Conservation (phyloP, 2,329 filamentous ascomycete species). For the Trichothecium roseum region DNA sequence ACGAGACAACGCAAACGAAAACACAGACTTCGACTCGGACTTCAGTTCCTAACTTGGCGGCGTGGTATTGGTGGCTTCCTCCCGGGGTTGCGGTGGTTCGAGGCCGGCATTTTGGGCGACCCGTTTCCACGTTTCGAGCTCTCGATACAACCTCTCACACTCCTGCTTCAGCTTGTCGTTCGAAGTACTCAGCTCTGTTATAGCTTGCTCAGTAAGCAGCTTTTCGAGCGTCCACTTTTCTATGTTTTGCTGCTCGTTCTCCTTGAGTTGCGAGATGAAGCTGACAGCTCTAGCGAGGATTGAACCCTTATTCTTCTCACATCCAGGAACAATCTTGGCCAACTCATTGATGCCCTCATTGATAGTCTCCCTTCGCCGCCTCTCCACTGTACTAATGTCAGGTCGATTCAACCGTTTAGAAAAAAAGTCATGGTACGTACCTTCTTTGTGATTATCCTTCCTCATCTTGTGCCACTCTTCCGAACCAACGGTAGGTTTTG, state of each 20-base stretch:
- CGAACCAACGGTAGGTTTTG: conserved; percentile 85
- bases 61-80: conserved; percentile 16
- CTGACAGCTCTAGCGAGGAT: conserved; percentile 88
- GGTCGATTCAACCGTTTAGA: conserved; percentile 1
- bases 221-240: conserved; percentile 93
- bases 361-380: conserved; percentile 91
- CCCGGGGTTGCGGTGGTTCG: conserved; percentile 28
- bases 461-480: conserved; percentile 97
- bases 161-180: conserved; percentile 82
- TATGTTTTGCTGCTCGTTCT: conserved; percentile 88
- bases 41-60: not conserved
- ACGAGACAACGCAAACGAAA: too few relatives aligned
- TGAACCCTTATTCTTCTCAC: conserved; percentile 98
- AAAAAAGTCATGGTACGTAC: conserved; percentile 35
- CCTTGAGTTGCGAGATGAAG: conserved; percentile 89
- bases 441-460: conserved; percentile 98
- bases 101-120: conserved; percentile 51
- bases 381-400: conserved; percentile 58
- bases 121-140: conserved; percentile 71
- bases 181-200: conserved; percentile 74
- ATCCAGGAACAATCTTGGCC: conserved; percentile 92
- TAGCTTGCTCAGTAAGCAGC: conserved; percentile 78
- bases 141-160: conserved; percentile 66
- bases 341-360: conserved; percentile 98
- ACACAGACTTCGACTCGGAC: too few relatives aligned